phyloP scores from a whole-genome alignment of 441 rosid species.

The Syzygium syzygioides region DNA sequence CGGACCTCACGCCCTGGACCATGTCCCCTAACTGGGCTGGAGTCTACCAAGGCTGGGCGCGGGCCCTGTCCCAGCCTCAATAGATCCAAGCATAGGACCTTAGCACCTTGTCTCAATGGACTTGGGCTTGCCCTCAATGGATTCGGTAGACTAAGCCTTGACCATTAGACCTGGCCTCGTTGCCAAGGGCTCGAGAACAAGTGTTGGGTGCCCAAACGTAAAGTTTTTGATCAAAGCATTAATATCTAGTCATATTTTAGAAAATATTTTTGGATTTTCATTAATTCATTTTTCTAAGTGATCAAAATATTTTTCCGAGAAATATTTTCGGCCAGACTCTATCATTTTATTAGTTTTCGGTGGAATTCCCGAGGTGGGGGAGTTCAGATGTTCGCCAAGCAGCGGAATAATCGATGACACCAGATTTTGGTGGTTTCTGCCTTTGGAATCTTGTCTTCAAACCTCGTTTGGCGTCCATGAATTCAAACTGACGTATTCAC shows the following conservation, averaged over 20 bases:
- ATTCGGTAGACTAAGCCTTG: accelerated
- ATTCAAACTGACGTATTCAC: not conserved
- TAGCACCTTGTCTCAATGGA: not conserved
- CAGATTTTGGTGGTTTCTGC: not conserved
- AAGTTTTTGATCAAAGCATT: not conserved
- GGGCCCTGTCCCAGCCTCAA: accelerated
- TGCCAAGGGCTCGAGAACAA: accelerated
- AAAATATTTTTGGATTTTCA: not conserved
- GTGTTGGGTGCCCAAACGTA: not conserved
- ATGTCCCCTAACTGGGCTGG: not conserved
- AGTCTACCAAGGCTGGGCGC: not conserved
- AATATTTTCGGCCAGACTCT: too few relatives aligned
- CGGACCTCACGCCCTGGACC: accelerated
- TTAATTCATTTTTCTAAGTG: not conserved
- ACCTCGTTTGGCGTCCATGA: not conserved
- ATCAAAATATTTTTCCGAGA: not conserved
- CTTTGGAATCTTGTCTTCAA: not conserved
- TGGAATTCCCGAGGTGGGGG: not conserved
- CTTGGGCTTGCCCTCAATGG: not conserved
- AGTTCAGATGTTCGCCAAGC: not conserved
- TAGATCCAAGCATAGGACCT: accelerated
- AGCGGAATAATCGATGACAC: not conserved
- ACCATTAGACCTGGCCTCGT: not conserved
- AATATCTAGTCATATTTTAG: not conserved
- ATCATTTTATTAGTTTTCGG: too few relatives aligned